Evolutionary conservation across 257 asterid genomes (phyloP).

Genomic region (Paraleonurus japonicus): DNA sequence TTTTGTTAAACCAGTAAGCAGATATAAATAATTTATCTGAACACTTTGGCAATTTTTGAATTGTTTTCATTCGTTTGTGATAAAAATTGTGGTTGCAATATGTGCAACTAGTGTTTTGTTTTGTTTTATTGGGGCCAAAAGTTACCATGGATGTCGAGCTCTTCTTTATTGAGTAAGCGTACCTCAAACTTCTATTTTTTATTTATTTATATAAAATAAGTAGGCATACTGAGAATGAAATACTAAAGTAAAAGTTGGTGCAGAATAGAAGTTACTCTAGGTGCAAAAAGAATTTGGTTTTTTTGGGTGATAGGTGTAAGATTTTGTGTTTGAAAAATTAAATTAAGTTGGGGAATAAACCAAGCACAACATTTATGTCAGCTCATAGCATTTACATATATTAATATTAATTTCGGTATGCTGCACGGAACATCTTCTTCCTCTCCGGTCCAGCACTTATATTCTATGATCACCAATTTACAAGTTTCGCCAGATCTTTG

Average conservation of each 20-base stretch:
- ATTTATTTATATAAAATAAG: neutral
- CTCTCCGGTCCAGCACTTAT: neutral
- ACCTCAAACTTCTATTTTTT: neutral
- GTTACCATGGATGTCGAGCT: neutral
- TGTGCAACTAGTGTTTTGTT: neutral
- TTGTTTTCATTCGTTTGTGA: neutral
- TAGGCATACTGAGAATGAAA: neutral
- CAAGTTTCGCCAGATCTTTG: neutral
- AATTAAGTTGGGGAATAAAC: neutral
- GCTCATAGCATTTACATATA: neutral
- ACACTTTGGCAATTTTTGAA: neutral
- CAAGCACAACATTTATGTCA: neutral
- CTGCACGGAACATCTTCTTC: conserved; percentile 5
- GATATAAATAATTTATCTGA: neutral
- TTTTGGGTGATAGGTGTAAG: neutral
- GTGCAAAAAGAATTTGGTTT: neutral
- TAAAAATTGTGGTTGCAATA: neutral
- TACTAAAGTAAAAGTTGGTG: neutral
- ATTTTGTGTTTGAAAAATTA: too few species aligned
- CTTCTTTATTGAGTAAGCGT: neutral
- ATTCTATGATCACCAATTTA: neutral
- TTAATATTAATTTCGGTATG: neutral
- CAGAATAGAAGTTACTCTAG: neutral
- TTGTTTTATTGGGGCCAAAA: neutral
- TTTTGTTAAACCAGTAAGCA: neutral